phyloP scores from a whole-genome alignment of 441 rosid genomes.

The Gossypium schwendimanii region DNA sequence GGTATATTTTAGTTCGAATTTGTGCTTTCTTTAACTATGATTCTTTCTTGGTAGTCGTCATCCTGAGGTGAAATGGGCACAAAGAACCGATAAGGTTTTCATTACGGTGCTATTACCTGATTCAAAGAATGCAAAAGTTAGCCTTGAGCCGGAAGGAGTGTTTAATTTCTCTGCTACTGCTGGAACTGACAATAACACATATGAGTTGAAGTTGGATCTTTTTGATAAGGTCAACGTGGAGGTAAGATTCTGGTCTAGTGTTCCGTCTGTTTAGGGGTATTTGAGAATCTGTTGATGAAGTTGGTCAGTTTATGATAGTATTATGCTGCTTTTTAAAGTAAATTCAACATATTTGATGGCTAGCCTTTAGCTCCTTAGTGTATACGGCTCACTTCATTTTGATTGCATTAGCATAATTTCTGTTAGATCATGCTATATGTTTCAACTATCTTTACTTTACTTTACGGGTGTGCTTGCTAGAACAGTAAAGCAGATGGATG shows the following conservation, averaged over 20 bases:
- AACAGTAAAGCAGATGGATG: not conserved
- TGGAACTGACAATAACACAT: slow-evolving; percentile 41
- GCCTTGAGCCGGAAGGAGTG: slow-evolving; percentile 60
- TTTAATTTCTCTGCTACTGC: slow-evolving; percentile 61
- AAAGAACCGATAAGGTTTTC: slow-evolving; percentile 53
- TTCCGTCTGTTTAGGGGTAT: not conserved
- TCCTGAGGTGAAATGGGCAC: slow-evolving; percentile 80
- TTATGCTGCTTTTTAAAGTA: not conserved
- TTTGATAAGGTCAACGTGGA: slow-evolving; percentile 63
- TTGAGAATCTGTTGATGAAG: not conserved
- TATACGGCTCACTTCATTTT: not conserved
- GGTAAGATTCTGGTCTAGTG: slow-evolving; percentile 27
- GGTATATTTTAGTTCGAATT: not conserved
- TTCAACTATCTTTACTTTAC: too few relatives aligned
- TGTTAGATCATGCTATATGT: not conserved
- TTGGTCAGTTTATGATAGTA: not conserved
- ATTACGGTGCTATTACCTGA: slow-evolving; percentile 55
- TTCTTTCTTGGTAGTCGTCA: slow-evolving; percentile 41
- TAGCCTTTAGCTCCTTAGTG: not conserved
- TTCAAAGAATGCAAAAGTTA: slow-evolving; percentile 55
- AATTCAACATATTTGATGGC: not conserved
- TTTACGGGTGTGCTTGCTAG: not conserved
- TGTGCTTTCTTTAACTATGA: not conserved
- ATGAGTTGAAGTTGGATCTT: slow-evolving; percentile 65
- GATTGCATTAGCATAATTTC: not conserved